Base-by-base conservation (phyloP, 139 green algal genomes). In the Ettlia oleoabundans region DNA sequence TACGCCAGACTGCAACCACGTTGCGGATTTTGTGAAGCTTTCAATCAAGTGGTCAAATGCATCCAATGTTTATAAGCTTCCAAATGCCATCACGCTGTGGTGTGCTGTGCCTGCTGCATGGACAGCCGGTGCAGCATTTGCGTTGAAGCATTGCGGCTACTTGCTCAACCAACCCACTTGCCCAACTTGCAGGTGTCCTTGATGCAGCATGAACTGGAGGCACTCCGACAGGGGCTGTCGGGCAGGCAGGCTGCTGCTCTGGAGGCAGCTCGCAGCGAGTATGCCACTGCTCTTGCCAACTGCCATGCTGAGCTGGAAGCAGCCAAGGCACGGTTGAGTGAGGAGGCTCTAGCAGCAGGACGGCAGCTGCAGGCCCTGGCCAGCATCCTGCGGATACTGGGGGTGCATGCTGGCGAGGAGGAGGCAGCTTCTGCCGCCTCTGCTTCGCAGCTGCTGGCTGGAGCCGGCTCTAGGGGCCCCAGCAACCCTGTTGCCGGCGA, bases 191-290 rank as follows among this genome's bases (percentile, higher is more conserved):
- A 83, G 77, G 77, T 83, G 26, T 51, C 65, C 8, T 19, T 69
- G 10, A 83, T 83, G 78, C 65, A 83, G 78, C 78, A 83, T 35
- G 78, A 83, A 51, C 51, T 83, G 35, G 63, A 83, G 51, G 78
- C 78, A 7, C 37, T 83, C 33, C 65, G 78, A 18, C 78, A 61
- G 66, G 66, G 78, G 2, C 78, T 83, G 47, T 83, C 78, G 7
- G 51, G 66, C 13, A 43, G 65, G 65, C 63, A 83, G 33, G 51
- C 52, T 10, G 66, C 78, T 28, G 51, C 51, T 8, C 10, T 70
- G 65, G 65, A 83, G 78, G 35, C 78, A 2, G 78, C 78, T 2
- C 51, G 66, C 8, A 18, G 8, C 1, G 64, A 83, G 78, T 83
- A 47, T 68, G 65, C 78, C 10, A 28, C 65, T 4, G 78, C 78